Conservation (phyloP, 2,329 filamentous ascomycete genomes). For the Sclerotinia trifoliorum region DNA sequence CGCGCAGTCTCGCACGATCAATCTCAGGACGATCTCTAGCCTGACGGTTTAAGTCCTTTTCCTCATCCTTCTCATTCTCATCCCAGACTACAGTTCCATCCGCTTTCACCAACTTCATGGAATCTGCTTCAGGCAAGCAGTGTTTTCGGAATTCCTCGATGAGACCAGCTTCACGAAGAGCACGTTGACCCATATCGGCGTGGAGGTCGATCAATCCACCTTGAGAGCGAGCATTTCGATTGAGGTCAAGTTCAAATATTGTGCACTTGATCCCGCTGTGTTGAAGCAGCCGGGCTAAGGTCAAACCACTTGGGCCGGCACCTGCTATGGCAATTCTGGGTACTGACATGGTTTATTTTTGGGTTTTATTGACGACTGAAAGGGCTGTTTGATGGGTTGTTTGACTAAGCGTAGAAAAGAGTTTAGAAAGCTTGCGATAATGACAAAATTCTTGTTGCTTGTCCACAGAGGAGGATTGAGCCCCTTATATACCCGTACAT, state of each 20-base stretch:
- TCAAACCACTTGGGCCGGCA: conserved; percentile 30
- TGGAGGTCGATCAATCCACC: conserved; percentile 51
- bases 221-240: conserved; percentile 25
- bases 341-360: conserved; percentile 16
- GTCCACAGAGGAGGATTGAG: neutral
- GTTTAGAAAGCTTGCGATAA: neutral
- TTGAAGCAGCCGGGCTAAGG: conserved; percentile 30
- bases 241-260: conserved; percentile 40
- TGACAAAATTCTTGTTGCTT: neutral
- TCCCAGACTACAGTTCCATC: conserved; percentile 30
- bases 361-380: neutral
- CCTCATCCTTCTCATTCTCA: conserved; percentile 24
- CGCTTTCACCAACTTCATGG: conserved; percentile 42
- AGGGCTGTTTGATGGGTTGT: neutral
- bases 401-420: neutral
- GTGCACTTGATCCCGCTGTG: conserved; percentile 33
- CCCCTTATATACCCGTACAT: neutral
- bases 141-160: conserved; percentile 38
- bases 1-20: conserved; percentile 40
- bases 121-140: conserved; percentile 46
- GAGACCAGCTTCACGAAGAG: conserved; percentile 39
- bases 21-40: conserved; percentile 42
- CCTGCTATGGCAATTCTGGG: conserved; percentile 31
- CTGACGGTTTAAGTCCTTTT: conserved; percentile 10
- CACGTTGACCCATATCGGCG: conserved; percentile 37